Evolutionary conservation across 768 basidiomycete genomes (phyloP).

Genomic region (Pisolithus albus): DNA sequence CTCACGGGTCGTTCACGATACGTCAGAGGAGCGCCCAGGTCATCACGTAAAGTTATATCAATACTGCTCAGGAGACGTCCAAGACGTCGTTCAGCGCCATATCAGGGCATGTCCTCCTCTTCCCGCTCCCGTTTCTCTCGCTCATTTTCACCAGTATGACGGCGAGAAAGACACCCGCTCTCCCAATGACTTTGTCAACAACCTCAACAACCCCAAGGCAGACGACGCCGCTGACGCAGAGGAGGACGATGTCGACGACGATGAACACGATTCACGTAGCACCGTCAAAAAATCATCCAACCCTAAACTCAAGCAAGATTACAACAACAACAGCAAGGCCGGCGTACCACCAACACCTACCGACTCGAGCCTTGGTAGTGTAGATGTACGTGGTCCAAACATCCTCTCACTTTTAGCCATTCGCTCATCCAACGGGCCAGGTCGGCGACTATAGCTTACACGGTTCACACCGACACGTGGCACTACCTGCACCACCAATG

Average conservation of each 20-base stretch:
- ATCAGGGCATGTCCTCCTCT: slow-evolving; percentile 35
- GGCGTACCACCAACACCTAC: slow-evolving; percentile 8
- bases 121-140: neutral
- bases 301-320: slow-evolving; percentile 26
- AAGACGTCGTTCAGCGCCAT: slow-evolving; percentile 65
- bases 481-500: slow-evolving; percentile 29
- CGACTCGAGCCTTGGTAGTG: slow-evolving; percentile 15
- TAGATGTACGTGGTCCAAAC: slow-evolving; percentile 17
- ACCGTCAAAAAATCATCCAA: slow-evolving; percentile 18
- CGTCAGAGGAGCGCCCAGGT: slow-evolving; percentile 68
- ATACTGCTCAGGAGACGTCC: slow-evolving; percentile 68
- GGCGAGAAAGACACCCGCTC: slow-evolving; percentile 45
- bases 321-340: slow-evolving; percentile 14
- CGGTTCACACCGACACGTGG: slow-evolving; percentile 22
- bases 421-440: slow-evolving; percentile 13
- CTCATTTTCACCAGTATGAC: slow-evolving; percentile 33
- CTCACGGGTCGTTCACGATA: slow-evolving; percentile 20
- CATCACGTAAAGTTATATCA: slow-evolving; percentile 79
- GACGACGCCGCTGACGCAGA: slow-evolving; percentile 25
- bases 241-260: slow-evolving; percentile 35
- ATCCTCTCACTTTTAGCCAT: neutral
- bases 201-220: slow-evolving; percentile 17
- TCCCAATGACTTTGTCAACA: slow-evolving; percentile 43
- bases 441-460: slow-evolving; percentile 24
- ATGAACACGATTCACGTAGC: slow-evolving; percentile 23